Percentiles rank a stretch among this genome's conserved stretches.
phyloP scores from a whole-genome alignment of 2,329 filamentous ascomycete species.

The Trichoderma atroviride region DNA sequence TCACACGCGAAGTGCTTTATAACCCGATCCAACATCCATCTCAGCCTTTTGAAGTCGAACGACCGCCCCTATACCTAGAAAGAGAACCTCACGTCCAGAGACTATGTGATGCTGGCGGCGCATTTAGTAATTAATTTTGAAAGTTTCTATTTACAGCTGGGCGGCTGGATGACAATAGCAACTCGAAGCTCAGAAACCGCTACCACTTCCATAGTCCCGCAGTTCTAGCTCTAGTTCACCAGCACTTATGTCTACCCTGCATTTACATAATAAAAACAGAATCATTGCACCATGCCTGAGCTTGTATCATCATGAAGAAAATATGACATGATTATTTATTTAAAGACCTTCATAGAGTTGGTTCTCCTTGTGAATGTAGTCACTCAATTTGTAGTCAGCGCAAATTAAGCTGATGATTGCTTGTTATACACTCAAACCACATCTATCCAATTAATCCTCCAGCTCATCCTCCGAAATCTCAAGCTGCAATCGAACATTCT shows the following conservation, averaged over 20 bases:
- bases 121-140: neutral
- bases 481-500: constrained; percentile 36
- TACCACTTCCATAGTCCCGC: neutral
- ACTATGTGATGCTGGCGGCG: neutral
- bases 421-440: neutral
- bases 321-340: neutral
- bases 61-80: neutral
- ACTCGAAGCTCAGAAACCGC: neutral
- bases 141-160: neutral
- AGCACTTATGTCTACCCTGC: neutral
- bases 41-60: neutral
- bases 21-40: neutral
- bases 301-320: neutral
- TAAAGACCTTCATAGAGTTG: neutral
- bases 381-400: no score
- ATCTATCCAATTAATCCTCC: constrained; percentile 21
- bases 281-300: neutral
- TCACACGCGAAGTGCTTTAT: no score
- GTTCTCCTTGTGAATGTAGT: neutral
- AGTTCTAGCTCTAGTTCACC: neutral
- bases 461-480: constrained; percentile 39
- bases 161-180: constrained; percentile 1
- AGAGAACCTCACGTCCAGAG: neutral
- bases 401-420: neutral
- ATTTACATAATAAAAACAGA: neutral